A percentile compares a stretch with the other conserved stretches of the same genome.
Evolutionary conservation across 2,329 filamentous ascomycete species (phyloP).

Genomic region (Penicillium janthinellum): DNA sequence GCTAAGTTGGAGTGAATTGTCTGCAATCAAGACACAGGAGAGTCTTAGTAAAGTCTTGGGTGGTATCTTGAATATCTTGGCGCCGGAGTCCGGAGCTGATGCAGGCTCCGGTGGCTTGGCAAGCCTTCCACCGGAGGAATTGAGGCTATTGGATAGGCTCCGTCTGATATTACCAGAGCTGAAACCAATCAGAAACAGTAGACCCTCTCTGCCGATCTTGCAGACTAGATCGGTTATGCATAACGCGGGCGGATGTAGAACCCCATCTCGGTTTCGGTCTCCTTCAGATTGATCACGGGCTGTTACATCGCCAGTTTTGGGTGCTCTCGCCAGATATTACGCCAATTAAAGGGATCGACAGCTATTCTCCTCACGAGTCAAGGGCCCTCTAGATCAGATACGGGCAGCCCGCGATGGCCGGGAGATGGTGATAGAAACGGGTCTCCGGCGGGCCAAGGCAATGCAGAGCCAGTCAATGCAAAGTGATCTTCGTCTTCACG

Average conservation of each 20-base stretch:
- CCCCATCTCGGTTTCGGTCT: not conserved
- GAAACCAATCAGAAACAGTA: not conserved
- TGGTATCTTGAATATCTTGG: slow-evolving; percentile 28
- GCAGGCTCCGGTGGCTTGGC: slow-evolving; percentile 18
- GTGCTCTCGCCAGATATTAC: not conserved
- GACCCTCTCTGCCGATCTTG: not conserved
- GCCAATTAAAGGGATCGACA: not conserved
- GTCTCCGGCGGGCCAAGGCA: slow-evolving; percentile 29
- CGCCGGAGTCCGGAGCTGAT: slow-evolving; percentile 22
- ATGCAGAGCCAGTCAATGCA: not conserved
- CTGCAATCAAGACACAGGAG: slow-evolving; percentile 9
- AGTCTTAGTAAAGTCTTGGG: slow-evolving; percentile 19
- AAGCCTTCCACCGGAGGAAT: not conserved
- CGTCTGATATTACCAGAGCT: not conserved
- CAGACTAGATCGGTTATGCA: not conserved
- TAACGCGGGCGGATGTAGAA: not conserved
- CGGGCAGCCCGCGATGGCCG: not conserved
- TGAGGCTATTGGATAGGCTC: not conserved
- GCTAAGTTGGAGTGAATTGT: not conserved
- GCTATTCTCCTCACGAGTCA: not conserved
- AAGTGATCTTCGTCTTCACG: slow-evolving; percentile 3
- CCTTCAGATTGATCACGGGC: not conserved
- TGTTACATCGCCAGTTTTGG: not conserved
- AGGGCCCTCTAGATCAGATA: not conserved
- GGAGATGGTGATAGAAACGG: slow-evolving; percentile 12